A percentile compares a stretch with the other conserved stretches of the same genome.
Conservation (phyloP, 2,329 filamentous ascomycete genomes). For the Xylariaceae sp. region DNA sequence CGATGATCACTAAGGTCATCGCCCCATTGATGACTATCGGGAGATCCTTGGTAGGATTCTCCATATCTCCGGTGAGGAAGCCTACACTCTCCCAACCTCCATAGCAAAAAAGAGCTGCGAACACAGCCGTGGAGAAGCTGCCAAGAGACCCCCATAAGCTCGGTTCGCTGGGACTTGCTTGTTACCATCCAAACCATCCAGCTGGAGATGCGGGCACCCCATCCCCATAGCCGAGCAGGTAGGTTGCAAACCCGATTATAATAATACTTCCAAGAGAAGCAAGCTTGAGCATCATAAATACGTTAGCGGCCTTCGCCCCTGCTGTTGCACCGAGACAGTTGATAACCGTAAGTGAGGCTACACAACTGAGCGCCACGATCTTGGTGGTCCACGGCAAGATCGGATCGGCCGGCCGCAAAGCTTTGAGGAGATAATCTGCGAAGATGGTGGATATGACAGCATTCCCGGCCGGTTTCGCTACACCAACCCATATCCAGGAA, state of each 20-base stretch:
- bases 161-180: slow-evolving; percentile 21
- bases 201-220: slow-evolving; percentile 44
- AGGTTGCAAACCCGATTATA: slow-evolving; percentile 33
- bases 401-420: slow-evolving; percentile 38
- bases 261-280: slow-evolving; percentile 35
- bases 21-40: slow-evolving; percentile 50
- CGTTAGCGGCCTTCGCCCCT: slow-evolving; percentile 48
- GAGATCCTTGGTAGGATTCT: slow-evolving; percentile 39
- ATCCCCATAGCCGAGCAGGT: slow-evolving; percentile 45
- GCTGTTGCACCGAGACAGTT: slow-evolving; percentile 52
- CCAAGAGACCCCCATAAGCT: slow-evolving; percentile 48
- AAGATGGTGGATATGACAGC: slow-evolving; percentile 53
- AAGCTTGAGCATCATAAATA: slow-evolving; percentile 48
- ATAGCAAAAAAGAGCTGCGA: slow-evolving; percentile 52
- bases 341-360: slow-evolving; percentile 48
- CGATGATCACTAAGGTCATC: slow-evolving; percentile 50
- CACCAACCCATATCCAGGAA: slow-evolving; percentile 52
- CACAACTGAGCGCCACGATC: slow-evolving; percentile 46
- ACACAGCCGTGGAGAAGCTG: slow-evolving; percentile 49
- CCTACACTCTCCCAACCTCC: slow-evolving; percentile 53
- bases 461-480: slow-evolving; percentile 53
- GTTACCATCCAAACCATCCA: slow-evolving; percentile 40
- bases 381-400: slow-evolving; percentile 42
- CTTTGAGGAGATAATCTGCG: slow-evolving; percentile 48
- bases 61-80: slow-evolving; percentile 42